Base-by-base conservation (phyloP, 306 rosid species). In the Gleditsia sinensis region DNA sequence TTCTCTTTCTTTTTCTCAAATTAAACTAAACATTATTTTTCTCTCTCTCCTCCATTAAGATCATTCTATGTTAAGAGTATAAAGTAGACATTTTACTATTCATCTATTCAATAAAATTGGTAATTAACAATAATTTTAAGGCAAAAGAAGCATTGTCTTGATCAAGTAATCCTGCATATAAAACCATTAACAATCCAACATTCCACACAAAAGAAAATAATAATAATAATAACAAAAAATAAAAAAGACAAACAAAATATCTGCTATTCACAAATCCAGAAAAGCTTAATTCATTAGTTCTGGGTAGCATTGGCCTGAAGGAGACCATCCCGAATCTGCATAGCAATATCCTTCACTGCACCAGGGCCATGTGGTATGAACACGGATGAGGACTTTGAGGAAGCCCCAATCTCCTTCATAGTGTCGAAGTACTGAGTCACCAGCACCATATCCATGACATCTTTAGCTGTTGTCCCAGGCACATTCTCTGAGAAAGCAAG, bases 361-460 rank as follows among this genome's bases (percentile, higher is more conserved):
- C 93, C 93, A 7, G 96, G 96, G 12, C 93, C 92, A 12, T 91
- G 96, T 5, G 96, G 90, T 45, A 91, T 91, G 86, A 88, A 87
- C 45, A 91, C 88, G 1, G 94, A 80, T 0, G 86, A 85, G 8
- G 92, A 82, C 82, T 83, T 91, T 7, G 97, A 91, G 48, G 89
- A 83, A n/a, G 94, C 94, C 1, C 90, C 94, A 0, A 91, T 91
- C 74, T 91, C 97, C 78, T 88, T 83, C 90, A 91, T 82, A 1
- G 94, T 91, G 78, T 91, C 92, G 7, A 91, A 91, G 81, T 91
- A 91, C 7, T 91, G 97, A 55, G 94, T 87, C 67, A 84, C 92
- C 49, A 88, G 77, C 32, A 91, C 94, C 92, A 91, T 88, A 78
- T 88, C 94, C 94, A 91, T 80, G 70, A 91, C 84, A 83, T 91